Percentiles rank a stretch among this genome's conserved stretches.
Evolutionary conservation across 2,329 filamentous ascomycete species (phyloP).

Genomic region (Epichloe typhina): DNA sequence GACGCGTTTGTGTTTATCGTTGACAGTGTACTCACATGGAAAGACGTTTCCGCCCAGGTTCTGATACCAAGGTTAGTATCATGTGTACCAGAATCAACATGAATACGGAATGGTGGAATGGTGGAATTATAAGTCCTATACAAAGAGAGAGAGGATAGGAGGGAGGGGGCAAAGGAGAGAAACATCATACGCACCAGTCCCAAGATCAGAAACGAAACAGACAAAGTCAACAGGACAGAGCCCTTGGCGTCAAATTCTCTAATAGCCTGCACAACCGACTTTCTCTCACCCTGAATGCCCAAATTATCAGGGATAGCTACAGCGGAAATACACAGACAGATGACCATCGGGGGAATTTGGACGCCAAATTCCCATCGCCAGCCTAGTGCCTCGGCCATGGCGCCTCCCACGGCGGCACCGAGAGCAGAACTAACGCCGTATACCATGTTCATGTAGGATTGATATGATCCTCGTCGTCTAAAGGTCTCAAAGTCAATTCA

Average conservation of each 20-base stretch:
- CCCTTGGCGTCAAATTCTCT: slow-evolving; percentile 44
- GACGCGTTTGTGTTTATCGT: background rate
- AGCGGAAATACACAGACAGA: slow-evolving; percentile 32
- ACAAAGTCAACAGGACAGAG: slow-evolving; percentile 36
- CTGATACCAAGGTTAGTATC: slow-evolving; percentile 15
- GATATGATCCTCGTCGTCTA: slow-evolving; percentile 51
- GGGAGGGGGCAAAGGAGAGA: background rate
- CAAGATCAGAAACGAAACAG: slow-evolving; percentile 44
- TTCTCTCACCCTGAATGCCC: slow-evolving; percentile 32
- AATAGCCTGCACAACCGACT: slow-evolving; percentile 34
- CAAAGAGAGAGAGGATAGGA: background rate
- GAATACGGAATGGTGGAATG: too few relatives aligned
- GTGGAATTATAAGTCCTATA: too few relatives aligned
- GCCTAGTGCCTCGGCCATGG: slow-evolving; percentile 55
- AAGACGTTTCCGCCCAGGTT: slow-evolving; percentile 51
- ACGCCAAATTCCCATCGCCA: slow-evolving; percentile 63
- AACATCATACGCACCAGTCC: slow-evolving; percentile 33
- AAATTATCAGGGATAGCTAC: slow-evolving; percentile 38
- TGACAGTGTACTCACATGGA: slow-evolving; percentile 30
- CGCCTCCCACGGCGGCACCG: slow-evolving; percentile 56
- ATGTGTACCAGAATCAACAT: too few relatives aligned
- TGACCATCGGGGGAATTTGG: slow-evolving; percentile 39
- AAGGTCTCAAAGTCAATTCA: background rate
- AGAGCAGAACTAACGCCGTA: slow-evolving; percentile 45
- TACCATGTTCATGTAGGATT: slow-evolving; percentile 55